Percentiles rank a stretch among this genome's conserved stretches.
phyloP scores from a whole-genome alignment of 164 flowering plant genomes.

The Akebia trifoliata region DNA sequence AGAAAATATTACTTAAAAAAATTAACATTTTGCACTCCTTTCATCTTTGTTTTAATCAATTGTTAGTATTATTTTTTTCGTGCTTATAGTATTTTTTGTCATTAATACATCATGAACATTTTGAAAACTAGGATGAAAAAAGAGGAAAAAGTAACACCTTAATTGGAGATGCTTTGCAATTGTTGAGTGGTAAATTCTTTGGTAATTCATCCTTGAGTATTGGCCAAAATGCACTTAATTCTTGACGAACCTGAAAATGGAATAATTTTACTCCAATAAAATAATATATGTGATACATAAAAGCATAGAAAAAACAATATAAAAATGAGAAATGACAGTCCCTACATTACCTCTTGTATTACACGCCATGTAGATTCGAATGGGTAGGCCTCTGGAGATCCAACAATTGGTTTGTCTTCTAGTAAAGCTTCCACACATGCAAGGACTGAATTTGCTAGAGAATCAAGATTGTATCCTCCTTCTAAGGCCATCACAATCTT shows the following conservation, averaged over 20 bases:
- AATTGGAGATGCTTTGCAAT: conserved; percentile 25
- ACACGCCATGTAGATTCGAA: conserved; percentile 93
- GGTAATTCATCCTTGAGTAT: conserved; percentile 56
- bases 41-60: too few species aligned
- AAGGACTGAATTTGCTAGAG: conserved; percentile 71
- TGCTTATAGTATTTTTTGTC: too few species aligned
- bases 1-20: too few species aligned
- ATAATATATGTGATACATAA: neutral
- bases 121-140: neutral
- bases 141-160: conserved; percentile 31
- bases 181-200: conserved; percentile 27
- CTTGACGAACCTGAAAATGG: conserved; percentile 64
- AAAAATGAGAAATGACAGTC: neutral
- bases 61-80: too few species aligned
- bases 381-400: conserved; percentile 61
- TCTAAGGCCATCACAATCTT: conserved; percentile 83
- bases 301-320: neutral
- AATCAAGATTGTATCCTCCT: conserved; percentile 92
- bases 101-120: neutral
- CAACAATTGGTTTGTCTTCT: conserved; percentile 45
- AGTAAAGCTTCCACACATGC: conserved; percentile 80
- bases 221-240: conserved; percentile 67
- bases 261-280: neutral
- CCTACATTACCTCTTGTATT: conserved; percentile 55
- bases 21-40: too few species aligned